Evolutionary conservation across 2,329 filamentous ascomycete genomes (phyloP).

Genomic region (Pyrenochaeta sp.): DNA sequence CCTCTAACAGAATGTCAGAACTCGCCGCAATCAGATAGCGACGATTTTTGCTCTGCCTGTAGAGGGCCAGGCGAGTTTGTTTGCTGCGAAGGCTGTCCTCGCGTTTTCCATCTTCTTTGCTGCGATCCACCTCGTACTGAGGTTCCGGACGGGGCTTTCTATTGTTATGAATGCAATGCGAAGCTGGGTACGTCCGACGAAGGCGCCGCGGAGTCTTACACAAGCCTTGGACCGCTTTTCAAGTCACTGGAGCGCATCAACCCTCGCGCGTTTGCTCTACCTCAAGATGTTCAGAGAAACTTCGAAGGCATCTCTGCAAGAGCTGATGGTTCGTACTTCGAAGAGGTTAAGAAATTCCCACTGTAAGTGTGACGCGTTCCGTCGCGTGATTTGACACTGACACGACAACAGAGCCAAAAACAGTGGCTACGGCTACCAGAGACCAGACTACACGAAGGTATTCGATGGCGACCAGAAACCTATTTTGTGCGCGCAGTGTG

Average conservation of each 20-base stretch:
- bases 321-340: conserved; percentile 81
- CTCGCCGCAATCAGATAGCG: conserved; percentile 68
- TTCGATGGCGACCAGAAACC: conserved; percentile 75
- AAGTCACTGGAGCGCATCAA: conserved; percentile 72
- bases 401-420: conserved; percentile 45
- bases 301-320: conserved; percentile 84
- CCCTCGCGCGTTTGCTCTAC: conserved; percentile 75
- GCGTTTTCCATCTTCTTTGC: conserved; percentile 90
- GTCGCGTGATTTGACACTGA: conserved; percentile 39
- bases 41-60: conserved; percentile 90
- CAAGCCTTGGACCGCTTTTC: conserved; percentile 68
- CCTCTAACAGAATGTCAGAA: conserved; percentile 53
- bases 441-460: conserved; percentile 65
- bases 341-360: conserved; percentile 63
- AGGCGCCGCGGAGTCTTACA: conserved; percentile 24
- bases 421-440: conserved; percentile 52
- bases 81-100: conserved; percentile 91
- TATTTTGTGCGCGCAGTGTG: conserved; percentile 81
- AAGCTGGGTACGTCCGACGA: conserved; percentile 38
- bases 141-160: conserved; percentile 66
- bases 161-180: conserved; percentile 67
- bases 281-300: conserved; percentile 73
- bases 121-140: conserved; percentile 73
- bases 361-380: conserved; percentile 63
- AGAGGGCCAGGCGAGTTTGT: conserved; percentile 83